Evolutionary conservation across 768 basidiomycete species (phyloP).

Genomic region (Xerocomus brunneocitrinus): DNA sequence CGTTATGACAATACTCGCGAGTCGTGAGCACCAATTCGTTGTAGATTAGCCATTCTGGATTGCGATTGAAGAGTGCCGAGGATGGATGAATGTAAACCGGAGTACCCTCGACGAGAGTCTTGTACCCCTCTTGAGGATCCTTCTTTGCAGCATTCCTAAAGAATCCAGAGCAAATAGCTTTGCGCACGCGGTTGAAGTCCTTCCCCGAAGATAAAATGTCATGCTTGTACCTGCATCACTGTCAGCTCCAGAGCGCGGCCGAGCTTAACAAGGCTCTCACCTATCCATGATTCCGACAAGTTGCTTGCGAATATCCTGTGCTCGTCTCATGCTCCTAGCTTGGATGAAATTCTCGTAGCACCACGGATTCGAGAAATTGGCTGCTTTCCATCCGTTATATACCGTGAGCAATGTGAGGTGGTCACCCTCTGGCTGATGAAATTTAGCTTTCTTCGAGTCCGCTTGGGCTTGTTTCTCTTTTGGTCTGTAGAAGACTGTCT

Average conservation of each 20-base stretch:
- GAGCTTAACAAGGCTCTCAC: conserved; percentile 38
- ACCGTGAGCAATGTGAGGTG: conserved; percentile 89
- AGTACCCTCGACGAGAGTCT: conserved; percentile 95
- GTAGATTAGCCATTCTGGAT: conserved; percentile 94
- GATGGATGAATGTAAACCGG: conserved; percentile 99
- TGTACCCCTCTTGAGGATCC: conserved; percentile 97
- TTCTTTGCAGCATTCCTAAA: conserved; percentile 99
- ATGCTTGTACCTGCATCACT: conserved; percentile 76
- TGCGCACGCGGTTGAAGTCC: conserved; percentile 90
- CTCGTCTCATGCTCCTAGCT: conserved; percentile 92
- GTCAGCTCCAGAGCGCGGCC: conserved; percentile 2
- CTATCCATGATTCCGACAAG: conserved; percentile 98
- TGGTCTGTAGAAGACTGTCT: conserved; percentile 96
- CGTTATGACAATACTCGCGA: conserved; percentile 90
- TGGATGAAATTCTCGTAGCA: conserved; percentile 99
- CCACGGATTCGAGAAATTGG: conserved; percentile 97
- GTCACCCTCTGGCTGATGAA: conserved; percentile 98
- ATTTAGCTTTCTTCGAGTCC: conserved; percentile 99
- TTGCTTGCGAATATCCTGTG: conserved; percentile 97
- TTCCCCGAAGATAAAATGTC: conserved; percentile 89
- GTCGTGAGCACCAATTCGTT: conserved; percentile 96
- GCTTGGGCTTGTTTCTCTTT: conserved; percentile 99
- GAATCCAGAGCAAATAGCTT: conserved; percentile 95
- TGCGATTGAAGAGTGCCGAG: conserved; percentile 92
- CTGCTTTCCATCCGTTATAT: conserved; percentile 97